Percentiles rank a stretch among this genome's conserved stretches.
Evolutionary conservation across 371 early-diverging fungal genomes (phyloP).

Genomic region (Blakeslea trispora): DNA sequence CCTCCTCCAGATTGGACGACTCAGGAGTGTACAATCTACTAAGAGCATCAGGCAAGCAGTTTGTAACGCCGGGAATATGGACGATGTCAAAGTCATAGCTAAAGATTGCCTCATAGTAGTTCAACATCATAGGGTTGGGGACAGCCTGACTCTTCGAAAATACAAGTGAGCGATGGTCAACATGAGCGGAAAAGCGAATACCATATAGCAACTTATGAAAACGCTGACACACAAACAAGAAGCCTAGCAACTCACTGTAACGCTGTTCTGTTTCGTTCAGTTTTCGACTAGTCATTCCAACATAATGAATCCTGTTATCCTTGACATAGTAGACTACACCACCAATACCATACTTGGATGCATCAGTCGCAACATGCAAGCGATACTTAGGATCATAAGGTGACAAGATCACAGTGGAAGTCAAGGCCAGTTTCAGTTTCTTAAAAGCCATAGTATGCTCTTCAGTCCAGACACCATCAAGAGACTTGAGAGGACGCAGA

Average conservation of each 20-base stretch:
- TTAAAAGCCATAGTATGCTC: slow-evolving; percentile 6
- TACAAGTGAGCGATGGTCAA: neutral
- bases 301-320: neutral
- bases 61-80: slow-evolving; percentile 15
- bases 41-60: slow-evolving; percentile 15
- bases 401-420: too few relatives aligned
- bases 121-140: neutral
- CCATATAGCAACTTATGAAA: slow-evolving; percentile 5
- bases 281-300: slow-evolving; percentile 7
- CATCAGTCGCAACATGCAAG: slow-evolving; percentile 12
- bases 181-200: neutral
- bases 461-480: neutral
- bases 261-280: neutral
- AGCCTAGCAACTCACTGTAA: slow-evolving; percentile 3
- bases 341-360: slow-evolving; percentile 5
- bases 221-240: neutral
- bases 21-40: slow-evolving; percentile 9
- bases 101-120: slow-evolving; percentile 4
- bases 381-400: neutral
- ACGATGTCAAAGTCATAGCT: slow-evolving; percentile 11
- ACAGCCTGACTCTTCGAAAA: neutral
- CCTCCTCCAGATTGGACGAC: slow-evolving; percentile 9
- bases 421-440: neutral
- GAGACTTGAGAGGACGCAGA: neutral
- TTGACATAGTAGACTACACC: slow-evolving; percentile 7